A percentile compares a stretch with the other conserved stretches of the same genome.
These are phyloP conservation scores for Anisodus tanguticus DNA, from an alignment of 257 asterid species.

Conservation along the genomic window DNA sequence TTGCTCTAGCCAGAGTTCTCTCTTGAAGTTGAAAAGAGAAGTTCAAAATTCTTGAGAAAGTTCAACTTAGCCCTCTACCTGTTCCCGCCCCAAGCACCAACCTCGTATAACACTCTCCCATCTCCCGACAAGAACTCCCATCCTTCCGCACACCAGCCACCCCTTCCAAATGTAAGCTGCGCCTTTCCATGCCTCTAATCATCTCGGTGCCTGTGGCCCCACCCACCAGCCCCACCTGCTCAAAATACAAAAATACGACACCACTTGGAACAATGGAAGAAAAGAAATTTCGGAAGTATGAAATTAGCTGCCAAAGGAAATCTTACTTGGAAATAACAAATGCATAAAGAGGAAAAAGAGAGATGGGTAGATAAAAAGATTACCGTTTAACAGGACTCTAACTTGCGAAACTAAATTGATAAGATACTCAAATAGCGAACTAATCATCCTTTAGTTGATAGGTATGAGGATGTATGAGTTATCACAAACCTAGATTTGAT, in stretches of 20 bases:
- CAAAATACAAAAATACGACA: neutral
- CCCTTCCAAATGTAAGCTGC: neutral
- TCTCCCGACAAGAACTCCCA: neutral
- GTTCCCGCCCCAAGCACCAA: neutral
- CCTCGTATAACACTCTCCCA: neutral
- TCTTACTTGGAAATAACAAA: too few species aligned
- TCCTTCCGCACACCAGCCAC: neutral
- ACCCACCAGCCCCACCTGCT: neutral
- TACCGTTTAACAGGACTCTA: neutral
- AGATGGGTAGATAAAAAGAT: neutral
- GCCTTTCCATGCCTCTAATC: neutral
- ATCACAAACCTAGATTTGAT: neutral
- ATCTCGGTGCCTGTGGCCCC: neutral
- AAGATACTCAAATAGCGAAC: neutral
- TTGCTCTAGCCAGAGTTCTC: neutral
- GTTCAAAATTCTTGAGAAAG: neutral
- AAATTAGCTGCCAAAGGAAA: neutral
- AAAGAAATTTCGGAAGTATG: neutral
- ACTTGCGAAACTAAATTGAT: neutral
- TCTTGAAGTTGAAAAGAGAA: constrained; percentile 9
- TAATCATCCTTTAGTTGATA: constrained; percentile 14
- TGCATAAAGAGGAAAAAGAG: neutral
- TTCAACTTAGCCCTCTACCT: neutral
- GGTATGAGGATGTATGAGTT: neutral
- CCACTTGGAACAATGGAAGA: neutral